Base-by-base conservation (phyloP, 306 rosid species). In the Begonia fuchsioides region DNA sequence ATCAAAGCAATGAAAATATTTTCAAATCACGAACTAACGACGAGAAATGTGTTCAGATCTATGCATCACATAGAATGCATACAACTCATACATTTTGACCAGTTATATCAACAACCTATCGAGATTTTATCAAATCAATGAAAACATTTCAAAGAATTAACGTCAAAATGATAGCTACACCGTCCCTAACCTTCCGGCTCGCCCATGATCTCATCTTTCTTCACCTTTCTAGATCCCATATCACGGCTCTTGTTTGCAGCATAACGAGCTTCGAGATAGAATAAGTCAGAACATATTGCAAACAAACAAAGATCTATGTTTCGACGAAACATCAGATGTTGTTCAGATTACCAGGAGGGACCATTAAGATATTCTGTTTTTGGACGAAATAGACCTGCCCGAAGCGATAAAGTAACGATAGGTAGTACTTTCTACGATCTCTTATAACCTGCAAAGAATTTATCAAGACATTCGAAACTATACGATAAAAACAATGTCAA, bases 341-440 rank as follows among this genome's bases (percentile, higher is more conserved):
- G 7, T 60, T 43, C 38, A 51, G 58, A 57, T 61, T 67, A 79
- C 96, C 90, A 52, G 54, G 57, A 43, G 44, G 26, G 50, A 59
- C 45, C 55, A 58, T 10, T 44, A 70, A 64, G 66, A 62, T 57
- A 16, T 50, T 73, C 68, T 75, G 76, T 68, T 65, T 79, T 55
- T 59, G 71, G 71, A 87, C 67, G 67, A 70, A 82, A 66, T 86
- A 82, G 50, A 65, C 84, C 75, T 87, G 96, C 87, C 82, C 96
- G 17, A 82, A 87, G 67, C 77, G 80, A 73, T 70, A 82, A 51
- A 87, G 87, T 79, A 82, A 59, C 2, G 92, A 79, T 17, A 56
- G 66, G 57, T 82, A 87, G 71, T 69, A 72, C 68, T 70, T 87
- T 67, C 68, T 80, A 12, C 92, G 86, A 45, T 87, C 94, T 51